Evolutionary conservation across 2,329 filamentous ascomycete genomes (phyloP).

Genomic region (Pseudopithomyces chartarum): DNA sequence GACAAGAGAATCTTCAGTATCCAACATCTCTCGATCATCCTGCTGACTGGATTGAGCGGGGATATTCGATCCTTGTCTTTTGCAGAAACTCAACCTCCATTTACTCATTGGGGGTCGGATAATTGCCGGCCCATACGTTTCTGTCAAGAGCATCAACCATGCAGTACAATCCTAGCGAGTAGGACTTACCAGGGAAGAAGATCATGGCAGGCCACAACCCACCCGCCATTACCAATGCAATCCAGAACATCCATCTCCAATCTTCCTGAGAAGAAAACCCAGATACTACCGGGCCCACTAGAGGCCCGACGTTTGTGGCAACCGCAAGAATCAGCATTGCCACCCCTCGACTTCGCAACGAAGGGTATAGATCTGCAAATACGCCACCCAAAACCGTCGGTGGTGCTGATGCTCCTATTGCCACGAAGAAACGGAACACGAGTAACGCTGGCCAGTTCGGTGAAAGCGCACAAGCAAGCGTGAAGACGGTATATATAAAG

Average conservation of each 20-base stretch:
- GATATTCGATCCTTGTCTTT: too few species aligned
- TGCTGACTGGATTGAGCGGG: too few species aligned
- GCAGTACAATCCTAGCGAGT: too few species aligned
- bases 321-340: too few species aligned
- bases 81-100: too few species aligned
- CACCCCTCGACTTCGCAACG: constrained; percentile 63
- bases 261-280: constrained; percentile 63
- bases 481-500: constrained; percentile 45
- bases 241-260: constrained; percentile 72
- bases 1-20: too few species aligned
- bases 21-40: too few species aligned
- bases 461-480: constrained; percentile 48
- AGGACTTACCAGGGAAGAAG: constrained; percentile 58
- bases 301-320: too few species aligned
- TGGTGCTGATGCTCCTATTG: constrained; percentile 44
- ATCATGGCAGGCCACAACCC: constrained; percentile 56
- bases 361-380: constrained; percentile 68
- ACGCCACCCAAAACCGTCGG: constrained; percentile 64
- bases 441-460: constrained; percentile 44
- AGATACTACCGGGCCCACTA: constrained; percentile 65
- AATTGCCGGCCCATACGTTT: too few species aligned
- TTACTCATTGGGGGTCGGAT: too few species aligned
- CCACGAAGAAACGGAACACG: constrained; percentile 46
- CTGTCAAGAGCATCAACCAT: too few species aligned
- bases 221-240: constrained; percentile 70